Base-by-base conservation (phyloP, 164 flowering plant species). In the Cinnamomum micranthum region DNA sequence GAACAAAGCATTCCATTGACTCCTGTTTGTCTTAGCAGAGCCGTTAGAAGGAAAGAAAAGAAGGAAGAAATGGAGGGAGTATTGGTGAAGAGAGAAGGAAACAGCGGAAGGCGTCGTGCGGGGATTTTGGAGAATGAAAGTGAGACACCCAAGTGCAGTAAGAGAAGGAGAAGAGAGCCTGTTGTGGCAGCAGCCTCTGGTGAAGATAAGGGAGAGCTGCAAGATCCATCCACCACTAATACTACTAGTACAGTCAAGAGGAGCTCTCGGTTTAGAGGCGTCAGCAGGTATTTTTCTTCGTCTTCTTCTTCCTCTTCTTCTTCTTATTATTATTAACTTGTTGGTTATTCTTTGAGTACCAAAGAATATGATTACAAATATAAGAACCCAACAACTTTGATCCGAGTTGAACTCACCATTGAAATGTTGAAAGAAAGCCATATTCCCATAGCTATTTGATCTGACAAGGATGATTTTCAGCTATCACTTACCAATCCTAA, bases 221-320 rank as follows among this genome's bases (percentile, higher is more conserved):
- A 55, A 55, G 82, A 81, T 51, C 74, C 72, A 25, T 81, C 82
- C 65, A 80, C 71, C 60, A 31, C 81, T 25, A 24, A 27, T 17
- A 13, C 69, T 71, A 77, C 78, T 24, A 82, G 85, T 64, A 84
- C 88, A 55, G 84, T 84, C 50, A 87, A 88, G 79, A 85, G 91
- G 78, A 88, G 91, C 75, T 88, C 89, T 2, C 85, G 82, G 73
- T 88, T 84, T 73, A 81, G 91, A 0, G 91, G 91, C 0, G 91
- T 88, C 24, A 88, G 91, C 86, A 87, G 87, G 89, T 86, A n/a
- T 0, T 28, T 15, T 25, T 19, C 28, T 27, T 27, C n/a, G 15
- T 13, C 35, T 66, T 64, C 27, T 64, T 66, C n/a, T 27, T 4
- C 47, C 17, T 15, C 31, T 31, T 7, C 47, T 31, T 7, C 47